Percentiles rank a stretch among this genome's conserved stretches.
phyloP scores from a whole-genome alignment of 2,329 filamentous ascomycete species.

The Penicillium glabrum region DNA sequence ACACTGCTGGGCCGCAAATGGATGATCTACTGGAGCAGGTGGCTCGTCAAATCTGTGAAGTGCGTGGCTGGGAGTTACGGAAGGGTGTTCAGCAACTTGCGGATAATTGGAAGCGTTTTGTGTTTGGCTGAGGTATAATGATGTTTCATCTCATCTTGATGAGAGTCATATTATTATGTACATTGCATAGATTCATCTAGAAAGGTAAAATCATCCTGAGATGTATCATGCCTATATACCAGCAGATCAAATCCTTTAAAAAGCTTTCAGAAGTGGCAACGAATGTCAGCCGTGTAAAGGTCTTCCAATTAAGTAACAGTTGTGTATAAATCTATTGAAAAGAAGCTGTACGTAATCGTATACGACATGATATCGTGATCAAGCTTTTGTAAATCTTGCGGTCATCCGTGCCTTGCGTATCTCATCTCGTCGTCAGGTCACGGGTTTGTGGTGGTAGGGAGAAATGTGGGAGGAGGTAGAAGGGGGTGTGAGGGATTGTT shows the following conservation, averaged over 20 bases:
- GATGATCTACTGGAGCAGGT: slow-evolving; percentile 74
- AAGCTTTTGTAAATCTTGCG: slow-evolving; percentile 4
- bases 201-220: neutral
- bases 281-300: neutral
- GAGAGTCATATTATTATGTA: neutral
- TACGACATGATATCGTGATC: slow-evolving; percentile 22
- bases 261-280: neutral
- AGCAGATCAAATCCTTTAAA: neutral
- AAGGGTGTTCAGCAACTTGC: slow-evolving; percentile 68
- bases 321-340: slow-evolving; percentile 20
- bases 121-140: slow-evolving; percentile 55
- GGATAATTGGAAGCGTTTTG: slow-evolving; percentile 75
- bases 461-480: neutral
- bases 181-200: neutral
- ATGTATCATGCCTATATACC: neutral
- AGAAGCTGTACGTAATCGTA: slow-evolving; percentile 15
- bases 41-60: slow-evolving; percentile 70
- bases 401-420: slow-evolving; percentile 19
- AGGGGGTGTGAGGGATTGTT: neutral
- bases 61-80: slow-evolving; percentile 75
- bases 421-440: slow-evolving; percentile 22
- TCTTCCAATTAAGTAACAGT: slow-evolving; percentile 16
- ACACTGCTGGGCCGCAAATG: slow-evolving; percentile 78
- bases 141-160: neutral
- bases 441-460: slow-evolving; percentile 1